phyloP scores from a whole-genome alignment of 2,329 filamentous ascomycete species.

The Hypoxylon sp. region DNA sequence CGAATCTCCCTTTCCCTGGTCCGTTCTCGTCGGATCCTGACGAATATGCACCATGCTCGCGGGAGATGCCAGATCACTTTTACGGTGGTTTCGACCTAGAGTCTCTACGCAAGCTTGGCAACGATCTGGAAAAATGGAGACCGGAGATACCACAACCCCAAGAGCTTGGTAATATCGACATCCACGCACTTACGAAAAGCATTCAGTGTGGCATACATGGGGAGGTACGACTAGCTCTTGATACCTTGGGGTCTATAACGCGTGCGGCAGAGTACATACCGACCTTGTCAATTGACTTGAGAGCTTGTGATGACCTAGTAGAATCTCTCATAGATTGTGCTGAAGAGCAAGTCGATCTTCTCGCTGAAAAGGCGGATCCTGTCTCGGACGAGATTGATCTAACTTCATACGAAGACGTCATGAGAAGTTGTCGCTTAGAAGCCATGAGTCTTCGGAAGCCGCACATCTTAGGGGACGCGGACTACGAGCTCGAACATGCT shows the following conservation, averaged over 20 bases:
- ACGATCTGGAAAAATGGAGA: constrained; percentile 75
- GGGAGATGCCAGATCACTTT: constrained; percentile 62
- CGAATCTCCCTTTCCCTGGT: constrained; percentile 49
- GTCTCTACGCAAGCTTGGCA: constrained; percentile 73
- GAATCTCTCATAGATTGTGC: constrained; percentile 92
- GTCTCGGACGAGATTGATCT: constrained; percentile 89
- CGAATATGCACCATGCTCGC: constrained; percentile 68
- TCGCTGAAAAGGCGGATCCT: constrained; percentile 87
- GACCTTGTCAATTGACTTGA: constrained; percentile 74
- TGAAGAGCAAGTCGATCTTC: constrained; percentile 85
- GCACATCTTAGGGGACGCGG: constrained; percentile 78
- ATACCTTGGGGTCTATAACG: constrained; percentile 79
- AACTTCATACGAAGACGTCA: constrained; percentile 86
- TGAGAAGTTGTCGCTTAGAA: constrained; percentile 82
- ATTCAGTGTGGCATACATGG: constrained; percentile 90
- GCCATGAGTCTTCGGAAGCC: constrained; percentile 78
- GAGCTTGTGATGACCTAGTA: constrained; percentile 86
- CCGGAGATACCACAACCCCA: constrained; percentile 80
- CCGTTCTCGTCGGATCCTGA: constrained; percentile 62
- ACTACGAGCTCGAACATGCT: constrained; percentile 86
- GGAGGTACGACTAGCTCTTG: constrained; percentile 90
- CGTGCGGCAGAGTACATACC: constrained; percentile 72
- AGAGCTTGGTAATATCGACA: constrained; percentile 90
- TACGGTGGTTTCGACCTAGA: constrained; percentile 81
- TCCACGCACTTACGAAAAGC: constrained; percentile 89